Evolutionary conservation across 129 eudicot genomes (phyloP).

Genomic region (Ambrosia trifida): DNA sequence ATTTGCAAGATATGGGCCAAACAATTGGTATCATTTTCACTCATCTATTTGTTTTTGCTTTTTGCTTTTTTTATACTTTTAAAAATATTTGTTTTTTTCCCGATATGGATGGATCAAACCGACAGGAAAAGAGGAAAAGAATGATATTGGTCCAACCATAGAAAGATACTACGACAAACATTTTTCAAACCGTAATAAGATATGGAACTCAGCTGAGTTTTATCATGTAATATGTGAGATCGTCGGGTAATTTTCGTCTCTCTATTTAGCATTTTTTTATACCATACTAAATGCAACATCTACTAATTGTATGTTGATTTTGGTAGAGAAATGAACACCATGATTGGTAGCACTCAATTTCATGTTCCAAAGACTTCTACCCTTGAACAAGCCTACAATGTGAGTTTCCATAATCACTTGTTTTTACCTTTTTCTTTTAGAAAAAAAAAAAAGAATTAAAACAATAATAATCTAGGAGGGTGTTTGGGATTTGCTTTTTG

Average conservation of each 20-base stretch:
- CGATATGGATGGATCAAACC: neutral
- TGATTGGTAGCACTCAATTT: constrained; percentile 71
- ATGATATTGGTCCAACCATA: constrained; percentile 44
- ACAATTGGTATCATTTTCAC: constrained; percentile 33
- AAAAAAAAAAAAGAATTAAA: neutral
- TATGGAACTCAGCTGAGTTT: constrained; percentile 51
- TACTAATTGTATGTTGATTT: neutral
- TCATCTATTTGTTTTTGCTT: neutral
- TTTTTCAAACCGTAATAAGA: constrained; percentile 39
- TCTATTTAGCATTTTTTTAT: neutral
- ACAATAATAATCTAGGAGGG: neutral
- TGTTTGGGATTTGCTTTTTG: too few relatives aligned
- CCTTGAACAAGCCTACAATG: constrained; percentile 54
- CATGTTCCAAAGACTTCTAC: constrained; percentile 55
- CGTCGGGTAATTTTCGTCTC: constrained; percentile 52
- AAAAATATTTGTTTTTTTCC: neutral
- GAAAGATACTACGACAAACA: constrained; percentile 49
- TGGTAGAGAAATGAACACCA: constrained; percentile 68
- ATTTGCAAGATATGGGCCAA: constrained; percentile 37
- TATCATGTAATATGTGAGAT: constrained; percentile 64
- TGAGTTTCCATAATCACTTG: constrained; percentile 33
- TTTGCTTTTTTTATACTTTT: neutral
- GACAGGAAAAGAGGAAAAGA: constrained; percentile 61
- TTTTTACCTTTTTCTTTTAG: too few relatives aligned
- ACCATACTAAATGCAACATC: neutral